Base-by-base conservation (phyloP, 305 asterid genomes). In the Solanum aculeatissimum region DNA sequence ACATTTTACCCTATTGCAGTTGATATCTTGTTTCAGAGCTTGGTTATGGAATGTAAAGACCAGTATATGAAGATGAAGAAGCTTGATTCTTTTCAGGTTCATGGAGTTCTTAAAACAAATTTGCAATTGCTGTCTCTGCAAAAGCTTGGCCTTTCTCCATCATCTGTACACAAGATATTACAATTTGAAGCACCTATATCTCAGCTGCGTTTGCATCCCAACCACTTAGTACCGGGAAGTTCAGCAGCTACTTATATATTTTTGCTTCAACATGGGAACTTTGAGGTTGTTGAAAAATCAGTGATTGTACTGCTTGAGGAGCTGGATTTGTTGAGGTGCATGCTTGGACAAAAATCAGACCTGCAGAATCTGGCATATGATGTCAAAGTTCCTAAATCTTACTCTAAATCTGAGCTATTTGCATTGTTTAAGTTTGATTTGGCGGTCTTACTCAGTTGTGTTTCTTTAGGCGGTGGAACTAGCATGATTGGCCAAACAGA, bases 101-200 rank as follows among this genome's bases (percentile, higher is more conserved):
- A 97, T 83, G 98, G 99, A 86, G 93, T 94, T 86, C 98, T 97
- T 83, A 97, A 93, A 90, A 97, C 99, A 88, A 97, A 95, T 90
- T 89, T 97, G 83, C 99, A 97, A 78, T 88, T 97, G 89, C 75
- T 95, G 88, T 97, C 98, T 7, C 97, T 97, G 81, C 99, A 97
- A 92, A 97, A 97, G 91, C 91, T 89, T 88, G 99, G 99, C 77
- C 96, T 97, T 87, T 88, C 90, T 68, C 87, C 98, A 16, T 92
- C 97, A 85, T 94, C 95, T 79, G 96, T 94, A 65, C 91, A 89
- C 84, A 93, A 94, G 89, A 89, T 93, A 87, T 83, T 97, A 81
- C 95, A 47, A 85, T 91, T 92, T 87, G 92, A 89, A 87, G 92
- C 93, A 53, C 93, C 97, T 88, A 89, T 97, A 87, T 95, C 98